Percentiles rank a stretch among this genome's conserved stretches.
These are phyloP conservation scores for Fabrea salina DNA, from an alignment of 169 alveolate species.

Conservation along the genomic window DNA sequence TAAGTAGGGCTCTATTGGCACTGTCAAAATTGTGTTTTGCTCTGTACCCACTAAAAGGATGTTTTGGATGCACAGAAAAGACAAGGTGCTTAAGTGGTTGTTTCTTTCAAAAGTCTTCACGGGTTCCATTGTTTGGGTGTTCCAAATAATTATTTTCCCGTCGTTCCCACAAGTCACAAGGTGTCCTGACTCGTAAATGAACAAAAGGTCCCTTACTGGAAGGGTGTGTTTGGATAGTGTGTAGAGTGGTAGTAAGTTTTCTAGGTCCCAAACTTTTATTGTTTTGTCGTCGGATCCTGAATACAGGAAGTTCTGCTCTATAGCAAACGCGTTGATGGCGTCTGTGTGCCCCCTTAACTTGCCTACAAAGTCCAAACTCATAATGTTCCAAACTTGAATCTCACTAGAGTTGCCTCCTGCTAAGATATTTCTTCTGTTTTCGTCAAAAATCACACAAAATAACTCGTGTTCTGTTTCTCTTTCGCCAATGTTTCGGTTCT, in stretches of 20 bases:
- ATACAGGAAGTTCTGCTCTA: conserved; percentile 49
- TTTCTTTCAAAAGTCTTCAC: conserved; percentile 12
- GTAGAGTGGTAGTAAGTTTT: not conserved
- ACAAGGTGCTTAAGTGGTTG: not conserved
- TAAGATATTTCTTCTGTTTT: conserved; percentile 37
- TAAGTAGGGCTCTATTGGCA: conserved; percentile 8
- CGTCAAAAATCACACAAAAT: conserved; percentile 48
- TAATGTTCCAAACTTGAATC: conserved; percentile 46
- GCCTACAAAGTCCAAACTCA: conserved; percentile 35
- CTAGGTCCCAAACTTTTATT: conserved; percentile 51
- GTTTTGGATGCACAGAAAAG: conserved; percentile 6
- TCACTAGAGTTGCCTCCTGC: conserved; percentile 49
- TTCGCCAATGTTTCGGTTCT: not conserved
- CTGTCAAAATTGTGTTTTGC: not conserved
- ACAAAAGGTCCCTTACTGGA: not conserved
- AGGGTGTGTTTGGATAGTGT: not conserved
- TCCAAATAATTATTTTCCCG: conserved; percentile 25
- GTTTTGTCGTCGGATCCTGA: conserved; percentile 63
- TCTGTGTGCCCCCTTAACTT: conserved; percentile 52
- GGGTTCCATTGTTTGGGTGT: not conserved
- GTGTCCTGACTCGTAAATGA: conserved; percentile 20
- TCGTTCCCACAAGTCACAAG: not conserved
- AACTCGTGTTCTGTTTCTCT: conserved; percentile 41
- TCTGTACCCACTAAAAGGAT: conserved; percentile 26
- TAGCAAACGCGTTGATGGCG: conserved; percentile 56